These are phyloP conservation scores for Hypoxylon sp. DNA, from an alignment of 2,329 filamentous ascomycete genomes.

Conservation along the genomic window DNA sequence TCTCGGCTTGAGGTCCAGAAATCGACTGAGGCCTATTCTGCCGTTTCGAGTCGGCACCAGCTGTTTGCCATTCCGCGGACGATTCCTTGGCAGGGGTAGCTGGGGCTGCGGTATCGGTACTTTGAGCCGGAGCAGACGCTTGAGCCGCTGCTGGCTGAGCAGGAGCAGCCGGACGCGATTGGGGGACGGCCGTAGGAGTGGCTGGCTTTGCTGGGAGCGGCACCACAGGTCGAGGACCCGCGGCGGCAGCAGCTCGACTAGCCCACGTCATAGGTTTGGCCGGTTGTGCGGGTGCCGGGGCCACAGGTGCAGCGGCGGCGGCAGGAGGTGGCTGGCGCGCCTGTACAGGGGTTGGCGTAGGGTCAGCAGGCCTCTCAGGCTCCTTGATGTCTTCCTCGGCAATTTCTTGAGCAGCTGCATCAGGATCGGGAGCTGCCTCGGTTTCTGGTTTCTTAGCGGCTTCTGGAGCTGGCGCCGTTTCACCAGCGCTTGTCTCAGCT, in stretches of 20 bases:
- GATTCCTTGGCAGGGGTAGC: constrained; percentile 64
- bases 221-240: constrained; percentile 64
- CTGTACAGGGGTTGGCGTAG: constrained; percentile 66
- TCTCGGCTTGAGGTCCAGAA: constrained; percentile 71
- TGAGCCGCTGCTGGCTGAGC: constrained; percentile 57
- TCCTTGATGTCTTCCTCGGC: constrained; percentile 69
- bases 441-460: constrained; percentile 39
- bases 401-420: constrained; percentile 65
- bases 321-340: constrained; percentile 61
- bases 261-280: constrained; percentile 82
- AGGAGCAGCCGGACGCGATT: constrained; percentile 53
- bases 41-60: constrained; percentile 84
- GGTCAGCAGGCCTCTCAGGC: constrained; percentile 76
- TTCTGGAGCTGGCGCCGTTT: constrained; percentile 53
- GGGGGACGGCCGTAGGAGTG: constrained; percentile 24
- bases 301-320: constrained; percentile 55
- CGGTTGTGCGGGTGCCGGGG: constrained; percentile 64
- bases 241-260: constrained; percentile 73
- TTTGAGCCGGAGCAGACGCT: constrained; percentile 60
- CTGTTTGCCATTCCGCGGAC: constrained; percentile 87
- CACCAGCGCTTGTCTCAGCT: constrained; percentile 52
- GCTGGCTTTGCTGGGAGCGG: constrained; percentile 32
- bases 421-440: constrained; percentile 58
- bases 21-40: constrained; percentile 80
- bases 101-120: constrained; percentile 53